Base-by-base conservation (phyloP, 1,284 basidiomycete genomes). In the Vanrija sp. region DNA sequence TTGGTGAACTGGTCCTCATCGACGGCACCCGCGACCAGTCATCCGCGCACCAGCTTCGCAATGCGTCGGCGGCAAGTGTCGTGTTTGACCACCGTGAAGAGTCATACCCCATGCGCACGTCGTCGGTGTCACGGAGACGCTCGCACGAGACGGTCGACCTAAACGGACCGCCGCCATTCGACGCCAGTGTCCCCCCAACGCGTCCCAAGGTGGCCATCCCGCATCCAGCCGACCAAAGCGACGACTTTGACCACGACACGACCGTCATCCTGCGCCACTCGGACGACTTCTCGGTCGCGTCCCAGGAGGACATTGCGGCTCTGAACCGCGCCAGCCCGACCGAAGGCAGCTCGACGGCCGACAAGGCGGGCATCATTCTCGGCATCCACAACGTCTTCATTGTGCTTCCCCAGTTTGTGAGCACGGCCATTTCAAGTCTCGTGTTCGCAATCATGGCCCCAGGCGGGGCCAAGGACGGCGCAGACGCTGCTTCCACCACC, bases 371-470 rank as follows among this genome's bases (percentile, higher is more conserved):
- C n/a, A 86, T 91, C 29, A 92, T 95, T 55, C 78, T 95, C 52
- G 91, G 91, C 38, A 93, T 94, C 54, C 91, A 94, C 73, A 96
- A 94, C 66, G 82, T 95, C 51, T 93, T 89, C 71, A 80, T 95
- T 62, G 92, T 95, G 51, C 55, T 81, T 16, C 81, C 84, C 4
- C 81, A 82, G 61, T 81, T 82, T 58, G 68, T 82, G 46, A 78
- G 81, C 7, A 80, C 80, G 0, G 72, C 76, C 40, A 60, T 81
- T 3, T 77, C 75, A 1, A 72, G 77, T 9, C 67, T 81, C 64
- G 76, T 82, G 44, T 82, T 82, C 55, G 71, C 72, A 46, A 53
- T 79, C 39, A 68, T 79, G 68, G 78, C 78, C 39, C 77, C 77
- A 0, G 66, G 61, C 1, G 18, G 48, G 3, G 28, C 15, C 1